Percentiles rank a stretch among this genome's conserved stretches.
Evolutionary conservation across 208 protist genomes (phyloP).

Genomic region (Leishmania tropica): DNA sequence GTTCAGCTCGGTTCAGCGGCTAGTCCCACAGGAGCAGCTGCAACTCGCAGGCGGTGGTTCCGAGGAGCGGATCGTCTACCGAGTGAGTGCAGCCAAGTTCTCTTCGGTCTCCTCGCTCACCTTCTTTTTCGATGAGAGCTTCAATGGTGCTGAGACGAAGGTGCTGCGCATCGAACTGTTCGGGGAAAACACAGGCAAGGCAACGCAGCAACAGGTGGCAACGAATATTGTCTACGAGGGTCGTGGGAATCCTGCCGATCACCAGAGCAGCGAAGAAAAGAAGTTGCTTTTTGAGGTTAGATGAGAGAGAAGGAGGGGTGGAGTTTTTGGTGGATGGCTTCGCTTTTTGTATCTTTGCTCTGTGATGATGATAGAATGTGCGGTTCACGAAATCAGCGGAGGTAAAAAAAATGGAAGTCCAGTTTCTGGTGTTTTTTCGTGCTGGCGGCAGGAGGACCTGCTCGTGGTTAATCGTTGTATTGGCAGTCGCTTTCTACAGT

Average conservation of each 20-base stretch:
- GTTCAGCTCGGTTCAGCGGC: constrained; percentile 76
- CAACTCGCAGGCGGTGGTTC: constrained; percentile 53
- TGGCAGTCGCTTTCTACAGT: not conserved
- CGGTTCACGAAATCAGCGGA: not conserved
- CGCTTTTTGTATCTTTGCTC: not conserved
- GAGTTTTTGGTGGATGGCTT: not conserved
- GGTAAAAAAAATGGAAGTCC: not conserved
- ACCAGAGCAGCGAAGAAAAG: constrained; percentile 59
- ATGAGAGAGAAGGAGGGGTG: not conserved
- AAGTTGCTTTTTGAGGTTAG: constrained; percentile 37
- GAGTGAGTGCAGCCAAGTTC: constrained; percentile 77
- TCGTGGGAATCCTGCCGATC: constrained; percentile 84
- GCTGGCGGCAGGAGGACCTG: not conserved
- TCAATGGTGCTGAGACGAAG: constrained; percentile 69
- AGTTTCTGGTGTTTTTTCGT: not conserved
- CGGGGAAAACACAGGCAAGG: constrained; percentile 68
- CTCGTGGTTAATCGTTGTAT: not conserved
- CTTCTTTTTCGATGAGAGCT: constrained; percentile 82
- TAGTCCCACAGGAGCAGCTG: constrained; percentile 80
- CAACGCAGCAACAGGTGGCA: constrained; percentile 67
- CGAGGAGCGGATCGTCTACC: constrained; percentile 81
- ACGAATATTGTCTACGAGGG: constrained; percentile 89
- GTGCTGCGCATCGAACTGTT: constrained; percentile 86
- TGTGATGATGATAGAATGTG: not conserved
- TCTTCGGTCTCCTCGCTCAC: constrained; percentile 46